Base-by-base conservation (phyloP, 148 eudicot genomes). In the Bassia scoparia region DNA sequence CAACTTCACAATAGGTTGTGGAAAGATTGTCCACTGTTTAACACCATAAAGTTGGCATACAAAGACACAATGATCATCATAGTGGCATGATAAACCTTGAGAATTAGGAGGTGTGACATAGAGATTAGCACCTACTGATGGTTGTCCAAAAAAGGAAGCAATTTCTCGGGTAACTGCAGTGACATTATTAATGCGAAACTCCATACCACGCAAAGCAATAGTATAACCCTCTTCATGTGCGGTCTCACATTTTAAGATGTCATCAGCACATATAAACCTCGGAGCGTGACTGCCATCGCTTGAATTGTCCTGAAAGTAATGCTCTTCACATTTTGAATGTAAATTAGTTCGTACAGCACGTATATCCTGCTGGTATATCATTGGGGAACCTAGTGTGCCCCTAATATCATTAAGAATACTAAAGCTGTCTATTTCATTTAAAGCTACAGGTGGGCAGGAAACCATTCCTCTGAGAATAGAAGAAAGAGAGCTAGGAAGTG, bases 31-130 rank as follows among this genome's bases (percentile, higher is more conserved):
- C 98, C 98, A 93, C 31, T 83, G 69, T 80, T 93, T 93, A 35
- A 67, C 71, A 30, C 98, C 98, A 58, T 52, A 53, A 73, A 93
- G 86, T 80, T 93, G 98, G 74, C 91, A 90, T 14, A 93, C 87
- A 77, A 93, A 79, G n/a, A 93, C 98, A 79, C 98, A 93, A 68
- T 90, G 98, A 64, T 92, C 97, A 81, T 92, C 97, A 81, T 63
- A 84, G 77, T 92, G 97, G 76, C 97, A 77, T 69, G 91, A 87
- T 78, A 92, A 85, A 24, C 97, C 97, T 86, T 92, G 97, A 74
- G 97, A 85, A 77, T 86, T 79, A 16, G 91, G 86, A 6, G 97
- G 97, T 30, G 97, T 92, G 55, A 92, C 69, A 76, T 92, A 92
- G 80, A 92, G 71, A 74, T 92, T 93, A 62, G 88, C 92, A 33